Conservation (phyloP, 2,329 filamentous ascomycete species). For the Verticillium alfalfae region DNA sequence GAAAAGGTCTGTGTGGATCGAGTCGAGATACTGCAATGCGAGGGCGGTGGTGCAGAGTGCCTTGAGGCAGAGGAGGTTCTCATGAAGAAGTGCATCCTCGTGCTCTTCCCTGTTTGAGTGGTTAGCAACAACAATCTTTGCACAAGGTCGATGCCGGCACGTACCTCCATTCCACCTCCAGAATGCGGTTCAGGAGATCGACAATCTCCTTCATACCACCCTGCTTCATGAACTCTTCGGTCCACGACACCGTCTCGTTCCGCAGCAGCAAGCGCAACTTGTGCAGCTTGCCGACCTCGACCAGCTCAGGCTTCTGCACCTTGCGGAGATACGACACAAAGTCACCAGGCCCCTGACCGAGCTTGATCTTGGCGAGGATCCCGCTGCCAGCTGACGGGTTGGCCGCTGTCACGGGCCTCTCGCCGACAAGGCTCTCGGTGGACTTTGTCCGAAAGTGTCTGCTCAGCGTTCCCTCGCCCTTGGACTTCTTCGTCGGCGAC, state of each 20-base stretch:
- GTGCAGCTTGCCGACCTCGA: slow-evolving; percentile 93
- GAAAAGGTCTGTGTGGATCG: slow-evolving; percentile 76
- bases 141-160: slow-evolving; percentile 21
- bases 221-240: slow-evolving; percentile 81
- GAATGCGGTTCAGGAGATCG: slow-evolving; percentile 79
- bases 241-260: slow-evolving; percentile 95
- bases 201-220: slow-evolving; percentile 93
- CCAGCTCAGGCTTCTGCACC: slow-evolving; percentile 71
- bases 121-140: slow-evolving; percentile 15
- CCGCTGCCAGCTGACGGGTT: slow-evolving; percentile 49
- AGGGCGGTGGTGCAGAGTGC: slow-evolving; percentile 87
- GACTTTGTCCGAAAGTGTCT: slow-evolving; percentile 69
- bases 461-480: slow-evolving; percentile 56
- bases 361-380: slow-evolving; percentile 64
- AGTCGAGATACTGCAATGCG: slow-evolving; percentile 74
- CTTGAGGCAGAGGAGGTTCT: slow-evolving; percentile 88
- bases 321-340: slow-evolving; percentile 83
- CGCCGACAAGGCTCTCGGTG: slow-evolving; percentile 57
- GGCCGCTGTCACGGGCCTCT: slow-evolving; percentile 43
- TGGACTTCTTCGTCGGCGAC: slow-evolving; percentile 70
- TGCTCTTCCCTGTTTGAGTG: slow-evolving; percentile 70
- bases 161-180: slow-evolving; percentile 93
- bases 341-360: slow-evolving; percentile 69
- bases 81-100: slow-evolving; percentile 87
- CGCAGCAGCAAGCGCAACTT: slow-evolving; percentile 84